Evolutionary conservation across 257 asterid genomes (phyloP).

Genomic region (Cinchona pubescens): DNA sequence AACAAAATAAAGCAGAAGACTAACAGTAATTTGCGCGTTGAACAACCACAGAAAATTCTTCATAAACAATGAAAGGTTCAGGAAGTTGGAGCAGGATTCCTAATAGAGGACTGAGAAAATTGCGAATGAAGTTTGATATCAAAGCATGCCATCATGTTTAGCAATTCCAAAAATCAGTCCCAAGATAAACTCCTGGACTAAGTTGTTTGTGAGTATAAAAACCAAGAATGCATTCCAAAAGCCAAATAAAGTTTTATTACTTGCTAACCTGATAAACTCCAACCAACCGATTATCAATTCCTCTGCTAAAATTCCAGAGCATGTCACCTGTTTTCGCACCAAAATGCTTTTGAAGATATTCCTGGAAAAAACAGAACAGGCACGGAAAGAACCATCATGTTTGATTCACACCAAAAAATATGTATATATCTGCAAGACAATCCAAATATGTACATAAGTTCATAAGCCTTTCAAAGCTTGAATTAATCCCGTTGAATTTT

Average conservation of each 20-base stretch:
- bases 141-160: not conserved
- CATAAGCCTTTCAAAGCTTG: not conserved
- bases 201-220: not conserved
- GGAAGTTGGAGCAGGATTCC: not conserved
- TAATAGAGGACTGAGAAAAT: not conserved
- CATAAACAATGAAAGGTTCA: not conserved
- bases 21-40: not conserved
- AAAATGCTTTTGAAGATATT: conserved; percentile 87
- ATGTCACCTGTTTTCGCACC: conserved; percentile 86
- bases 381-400: conserved; percentile 11
- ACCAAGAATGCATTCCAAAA: not conserved
- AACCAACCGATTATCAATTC: conserved; percentile 74
- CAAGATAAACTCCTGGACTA: not conserved
- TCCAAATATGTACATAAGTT: not conserved
- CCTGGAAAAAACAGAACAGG: conserved; percentile 47
- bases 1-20: not conserved
- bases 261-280: conserved; percentile 36
- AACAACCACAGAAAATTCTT: not conserved
- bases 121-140: not conserved
- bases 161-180: not conserved
- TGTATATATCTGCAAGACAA: not conserved
- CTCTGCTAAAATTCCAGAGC: conserved; percentile 92
- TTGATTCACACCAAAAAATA: conserved; percentile 1
- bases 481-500: not conserved
- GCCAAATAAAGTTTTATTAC: not conserved